phyloP scores from a whole-genome alignment of 495 filamentous ascomycete genomes.

The Clavariopsis aquatica region DNA sequence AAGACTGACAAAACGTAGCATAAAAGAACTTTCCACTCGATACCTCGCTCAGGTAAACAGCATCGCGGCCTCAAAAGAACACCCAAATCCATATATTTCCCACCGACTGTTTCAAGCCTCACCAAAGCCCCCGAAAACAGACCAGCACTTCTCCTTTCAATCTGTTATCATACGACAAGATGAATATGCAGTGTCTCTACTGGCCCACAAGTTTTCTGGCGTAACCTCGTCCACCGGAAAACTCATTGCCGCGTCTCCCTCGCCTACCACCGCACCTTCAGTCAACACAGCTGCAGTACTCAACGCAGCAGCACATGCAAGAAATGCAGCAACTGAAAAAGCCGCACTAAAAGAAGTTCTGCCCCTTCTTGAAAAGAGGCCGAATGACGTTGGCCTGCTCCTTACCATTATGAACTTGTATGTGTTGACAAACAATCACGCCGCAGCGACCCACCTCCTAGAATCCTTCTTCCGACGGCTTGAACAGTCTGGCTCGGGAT shows the following conservation, averaged over 20 bases:
- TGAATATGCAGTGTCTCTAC: slow-evolving; percentile 69
- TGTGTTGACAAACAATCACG: slow-evolving; percentile 70
- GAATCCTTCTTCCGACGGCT: slow-evolving; percentile 72
- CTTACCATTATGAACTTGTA: slow-evolving; percentile 86
- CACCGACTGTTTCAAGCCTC: slow-evolving; percentile 66
- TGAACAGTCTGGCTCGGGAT: slow-evolving; percentile 62
- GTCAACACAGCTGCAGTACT: slow-evolving; percentile 70
- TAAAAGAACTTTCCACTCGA: slow-evolving; percentile 74
- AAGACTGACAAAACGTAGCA: slow-evolving; percentile 53
- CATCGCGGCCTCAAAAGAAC: slow-evolving; percentile 57
- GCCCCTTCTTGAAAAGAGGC: slow-evolving; percentile 71
- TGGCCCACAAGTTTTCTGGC: slow-evolving; percentile 73
- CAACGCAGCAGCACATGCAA: slow-evolving; percentile 74
- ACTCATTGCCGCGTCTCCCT: slow-evolving; percentile 55
- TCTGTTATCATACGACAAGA: slow-evolving; percentile 67
- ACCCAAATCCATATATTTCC: slow-evolving; percentile 74
- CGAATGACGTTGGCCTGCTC: slow-evolving; percentile 79
- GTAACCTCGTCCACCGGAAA: slow-evolving; percentile 67
- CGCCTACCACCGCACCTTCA: slow-evolving; percentile 57
- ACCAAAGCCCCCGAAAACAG: slow-evolving; percentile 60
- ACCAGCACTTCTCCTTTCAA: slow-evolving; percentile 79
- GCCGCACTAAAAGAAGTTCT: slow-evolving; percentile 72
- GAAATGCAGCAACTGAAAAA: slow-evolving; percentile 60
- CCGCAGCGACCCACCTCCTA: slow-evolving; percentile 71
- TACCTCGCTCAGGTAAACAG: slow-evolving; percentile 79